Percentiles rank a stretch among this genome's conserved stretches.
phyloP scores from a whole-genome alignment of 176 grass and related monocot genomes.

The Rhipidocladum racemiflorum region DNA sequence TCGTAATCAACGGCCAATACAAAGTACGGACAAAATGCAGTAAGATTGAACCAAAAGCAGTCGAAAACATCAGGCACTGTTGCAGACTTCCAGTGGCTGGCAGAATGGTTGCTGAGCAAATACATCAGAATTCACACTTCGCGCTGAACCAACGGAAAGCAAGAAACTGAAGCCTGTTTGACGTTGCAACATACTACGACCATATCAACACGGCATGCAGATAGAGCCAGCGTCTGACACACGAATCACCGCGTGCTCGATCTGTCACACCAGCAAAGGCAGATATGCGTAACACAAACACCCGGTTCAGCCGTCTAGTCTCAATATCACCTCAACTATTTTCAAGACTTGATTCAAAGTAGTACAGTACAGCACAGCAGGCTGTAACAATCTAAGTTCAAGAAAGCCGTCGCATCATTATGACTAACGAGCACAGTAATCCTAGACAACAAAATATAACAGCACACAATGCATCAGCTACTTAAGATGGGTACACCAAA shows the following conservation, averaged over 20 bases:
- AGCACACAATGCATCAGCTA: neutral
- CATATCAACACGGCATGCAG: neutral
- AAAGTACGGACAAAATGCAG: neutral
- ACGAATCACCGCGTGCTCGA: too few relatives aligned
- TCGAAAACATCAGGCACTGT: neutral
- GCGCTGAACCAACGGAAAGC: neutral
- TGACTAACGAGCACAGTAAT: neutral
- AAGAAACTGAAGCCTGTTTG: neutral
- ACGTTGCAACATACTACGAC: neutral
- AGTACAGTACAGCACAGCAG: neutral
- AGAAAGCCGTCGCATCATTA: neutral
- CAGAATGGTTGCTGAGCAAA: neutral
- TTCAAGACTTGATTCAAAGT: neutral
- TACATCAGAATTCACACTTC: neutral
- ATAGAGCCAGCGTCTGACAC: neutral
- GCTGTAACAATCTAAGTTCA: neutral
- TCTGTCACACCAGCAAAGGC: neutral
- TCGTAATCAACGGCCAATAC: neutral
- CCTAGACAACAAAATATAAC: neutral
- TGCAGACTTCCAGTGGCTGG: neutral
- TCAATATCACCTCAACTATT: neutral
- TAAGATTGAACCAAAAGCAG: too few relatives aligned
- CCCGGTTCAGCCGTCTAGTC: neutral
- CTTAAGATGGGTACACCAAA: neutral
- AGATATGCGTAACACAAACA: neutral